Conservation (phyloP, 768 basidiomycete genomes). For the Boletus subparvulus region DNA sequence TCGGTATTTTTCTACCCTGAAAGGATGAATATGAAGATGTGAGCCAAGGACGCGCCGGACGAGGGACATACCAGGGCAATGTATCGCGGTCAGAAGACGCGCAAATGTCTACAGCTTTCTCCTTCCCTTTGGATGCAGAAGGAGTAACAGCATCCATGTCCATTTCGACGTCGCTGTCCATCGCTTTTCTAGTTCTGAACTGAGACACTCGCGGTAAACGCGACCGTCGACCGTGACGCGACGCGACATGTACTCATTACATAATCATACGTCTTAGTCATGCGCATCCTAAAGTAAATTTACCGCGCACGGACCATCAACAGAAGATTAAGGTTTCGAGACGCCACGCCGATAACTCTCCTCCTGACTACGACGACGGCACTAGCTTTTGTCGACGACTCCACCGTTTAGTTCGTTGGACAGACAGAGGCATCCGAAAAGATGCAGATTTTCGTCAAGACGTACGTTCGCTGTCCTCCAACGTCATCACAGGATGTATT, state of each 20-base stretch:
- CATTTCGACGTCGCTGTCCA: conserved; percentile 58
- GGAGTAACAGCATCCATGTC: conserved; percentile 41
- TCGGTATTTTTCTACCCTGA: conserved; percentile 97
- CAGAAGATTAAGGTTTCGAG: conserved; percentile 34
- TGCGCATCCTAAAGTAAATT: neutral
- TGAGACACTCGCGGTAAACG: neutral
- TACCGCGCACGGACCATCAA: conserved; percentile 47
- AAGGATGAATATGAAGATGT: neutral
- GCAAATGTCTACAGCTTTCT: conserved; percentile 50
- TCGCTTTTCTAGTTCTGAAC: conserved; percentile 21
- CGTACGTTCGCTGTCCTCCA: conserved; percentile 48
- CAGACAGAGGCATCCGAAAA: conserved; percentile 73
- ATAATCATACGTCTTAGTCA: conserved; percentile 17
- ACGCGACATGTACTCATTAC: conserved; percentile 20
- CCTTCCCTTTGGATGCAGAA: conserved; percentile 62
- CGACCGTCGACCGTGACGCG: conserved; percentile 11
- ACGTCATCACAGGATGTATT: neutral
- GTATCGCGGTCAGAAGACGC: conserved; percentile 55
- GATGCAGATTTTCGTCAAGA: conserved; percentile 99
- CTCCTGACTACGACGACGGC: conserved; percentile 36
- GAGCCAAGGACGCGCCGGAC: neutral
- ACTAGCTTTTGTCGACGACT: conserved; percentile 89
- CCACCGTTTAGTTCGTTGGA: conserved; percentile 89
- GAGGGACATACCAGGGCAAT: conserved; percentile 72
- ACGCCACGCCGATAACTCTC: conserved; percentile 14